phyloP scores from a whole-genome alignment of 768 basidiomycete genomes.

The Calocera viscosa region DNA sequence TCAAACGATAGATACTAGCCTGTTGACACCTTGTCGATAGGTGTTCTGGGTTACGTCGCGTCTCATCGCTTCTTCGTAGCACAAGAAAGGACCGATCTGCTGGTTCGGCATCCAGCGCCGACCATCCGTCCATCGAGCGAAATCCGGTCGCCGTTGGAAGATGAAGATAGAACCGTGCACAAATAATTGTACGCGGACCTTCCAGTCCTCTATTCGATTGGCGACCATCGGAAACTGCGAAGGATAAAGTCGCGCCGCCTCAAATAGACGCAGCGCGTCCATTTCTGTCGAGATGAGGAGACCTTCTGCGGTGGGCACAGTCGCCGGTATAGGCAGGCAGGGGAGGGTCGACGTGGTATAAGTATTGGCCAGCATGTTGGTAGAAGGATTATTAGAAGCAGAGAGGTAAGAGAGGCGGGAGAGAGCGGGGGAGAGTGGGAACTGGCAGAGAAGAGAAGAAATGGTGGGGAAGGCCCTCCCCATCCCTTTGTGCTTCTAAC shows the following conservation, averaged over 20 bases:
- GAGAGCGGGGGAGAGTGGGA: background rate
- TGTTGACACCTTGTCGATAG: background rate
- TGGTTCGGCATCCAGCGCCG: conserved; percentile 1
- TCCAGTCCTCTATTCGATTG: conserved; percentile 1
- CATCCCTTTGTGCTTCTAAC: background rate
- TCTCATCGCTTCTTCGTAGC: background rate
- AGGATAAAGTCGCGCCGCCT: background rate
- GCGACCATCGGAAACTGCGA: background rate
- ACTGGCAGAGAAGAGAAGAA: conserved; percentile 1
- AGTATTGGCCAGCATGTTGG: background rate
- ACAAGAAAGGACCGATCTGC: background rate
- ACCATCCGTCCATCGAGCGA: background rate
- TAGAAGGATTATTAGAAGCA: background rate
- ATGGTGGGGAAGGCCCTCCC: background rate
- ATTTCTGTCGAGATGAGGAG: background rate
- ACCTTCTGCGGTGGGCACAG: background rate
- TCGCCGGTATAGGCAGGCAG: background rate
- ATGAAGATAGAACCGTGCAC: background rate
- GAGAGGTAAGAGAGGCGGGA: background rate
- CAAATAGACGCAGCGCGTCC: background rate
- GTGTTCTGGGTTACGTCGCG: background rate
- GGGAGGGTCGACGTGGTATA: background rate
- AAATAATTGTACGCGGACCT: background rate
- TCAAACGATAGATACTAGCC: background rate
- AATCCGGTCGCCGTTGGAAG: background rate